Evolutionary conservation across 768 basidiomycete genomes (phyloP).

Genomic region (Wakefieldia striispora): DNA sequence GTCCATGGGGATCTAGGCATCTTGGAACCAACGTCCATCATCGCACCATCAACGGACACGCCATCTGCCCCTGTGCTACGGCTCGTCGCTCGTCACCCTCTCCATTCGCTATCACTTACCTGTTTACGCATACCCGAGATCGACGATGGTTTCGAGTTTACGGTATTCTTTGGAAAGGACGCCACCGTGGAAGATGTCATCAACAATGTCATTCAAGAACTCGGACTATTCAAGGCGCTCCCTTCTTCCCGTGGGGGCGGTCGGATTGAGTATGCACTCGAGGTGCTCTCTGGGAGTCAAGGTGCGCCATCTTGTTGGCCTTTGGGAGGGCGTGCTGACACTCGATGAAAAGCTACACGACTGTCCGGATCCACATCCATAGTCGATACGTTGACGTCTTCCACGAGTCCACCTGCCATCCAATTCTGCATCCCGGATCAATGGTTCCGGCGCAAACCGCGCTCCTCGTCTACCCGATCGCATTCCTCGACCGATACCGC

Average conservation of each 20-base stretch:
- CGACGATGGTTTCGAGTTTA: slow-evolving; percentile 68
- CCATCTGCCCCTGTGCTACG: slow-evolving; percentile 64
- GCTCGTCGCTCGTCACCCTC: slow-evolving; percentile 66
- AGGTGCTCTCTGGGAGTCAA: slow-evolving; percentile 52
- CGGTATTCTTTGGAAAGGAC: slow-evolving; percentile 57
- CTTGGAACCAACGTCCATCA: slow-evolving; percentile 40
- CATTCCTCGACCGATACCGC: slow-evolving; percentile 46
- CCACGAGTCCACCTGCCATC: slow-evolving; percentile 31
- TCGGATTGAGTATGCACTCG: slow-evolving; percentile 67
- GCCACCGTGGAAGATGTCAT: slow-evolving; percentile 58
- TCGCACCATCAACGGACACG: no score
- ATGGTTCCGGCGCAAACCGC: slow-evolving; percentile 73
- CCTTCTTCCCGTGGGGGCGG: slow-evolving; percentile 65
- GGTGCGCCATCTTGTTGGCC: slow-evolving; percentile 40
- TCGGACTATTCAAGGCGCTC: slow-evolving; percentile 65
- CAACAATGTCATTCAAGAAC: slow-evolving; percentile 51
- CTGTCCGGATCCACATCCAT: slow-evolving; percentile 12
- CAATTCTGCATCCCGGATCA: slow-evolving; percentile 73
- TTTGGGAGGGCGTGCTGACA: not conserved
- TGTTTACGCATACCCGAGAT: slow-evolving; percentile 77
- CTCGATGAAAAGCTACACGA: slow-evolving; percentile 11
- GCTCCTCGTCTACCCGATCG: slow-evolving; percentile 45
- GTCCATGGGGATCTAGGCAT: slow-evolving; percentile 41
- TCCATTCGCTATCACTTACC: slow-evolving; percentile 48
- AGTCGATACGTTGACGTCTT: slow-evolving; percentile 15